phyloP scores from a whole-genome alignment of 2,329 filamentous ascomycete species.

The Cercospora berteroae region DNA sequence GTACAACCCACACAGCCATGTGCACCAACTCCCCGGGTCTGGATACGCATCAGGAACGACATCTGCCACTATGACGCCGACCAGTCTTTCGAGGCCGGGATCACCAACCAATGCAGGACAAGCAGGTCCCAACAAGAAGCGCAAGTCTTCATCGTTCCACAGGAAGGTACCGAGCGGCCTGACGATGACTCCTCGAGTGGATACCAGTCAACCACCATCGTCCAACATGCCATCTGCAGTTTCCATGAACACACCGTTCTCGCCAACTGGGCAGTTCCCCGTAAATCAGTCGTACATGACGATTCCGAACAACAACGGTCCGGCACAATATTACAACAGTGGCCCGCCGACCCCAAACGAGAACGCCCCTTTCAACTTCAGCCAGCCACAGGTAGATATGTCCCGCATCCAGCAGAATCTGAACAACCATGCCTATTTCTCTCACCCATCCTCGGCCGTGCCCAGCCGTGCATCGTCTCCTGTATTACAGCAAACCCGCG shows the following conservation, averaged over 20 bases:
- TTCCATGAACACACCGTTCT: conserved; percentile 39
- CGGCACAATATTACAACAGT: conserved; percentile 33
- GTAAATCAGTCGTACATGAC: conserved; percentile 37
- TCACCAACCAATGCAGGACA: conserved; percentile 62
- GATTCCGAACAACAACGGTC: conserved; percentile 33
- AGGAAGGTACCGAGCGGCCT: conserved; percentile 69
- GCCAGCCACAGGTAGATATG: conserved; percentile 28
- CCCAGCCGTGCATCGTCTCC: conserved; percentile 77
- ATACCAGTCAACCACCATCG: conserved; percentile 49
- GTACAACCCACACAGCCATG: conserved; percentile 38
- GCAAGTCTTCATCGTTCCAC: conserved; percentile 58
- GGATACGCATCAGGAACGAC: conserved; percentile 38
- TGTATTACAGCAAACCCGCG: conserved; percentile 40
- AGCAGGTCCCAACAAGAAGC: conserved; percentile 71
- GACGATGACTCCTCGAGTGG: conserved; percentile 74
- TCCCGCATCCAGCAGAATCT: conserved; percentile 28
- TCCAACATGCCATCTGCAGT: conserved; percentile 33
- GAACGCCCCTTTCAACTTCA: conserved; percentile 29
- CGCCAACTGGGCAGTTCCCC: conserved; percentile 41
- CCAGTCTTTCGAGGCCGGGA: conserved; percentile 67
- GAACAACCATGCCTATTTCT: conserved; percentile 33
- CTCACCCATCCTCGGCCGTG: conserved; percentile 34
- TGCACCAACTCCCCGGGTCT: conserved; percentile 36
- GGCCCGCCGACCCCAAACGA: conserved; percentile 36
- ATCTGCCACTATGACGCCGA: conserved; percentile 55